Evolutionary conservation across 2,329 filamentous ascomycete species (phyloP), one percentile per base, ranked within the genome.

Genomic region (Monilinia laxa): DNA sequence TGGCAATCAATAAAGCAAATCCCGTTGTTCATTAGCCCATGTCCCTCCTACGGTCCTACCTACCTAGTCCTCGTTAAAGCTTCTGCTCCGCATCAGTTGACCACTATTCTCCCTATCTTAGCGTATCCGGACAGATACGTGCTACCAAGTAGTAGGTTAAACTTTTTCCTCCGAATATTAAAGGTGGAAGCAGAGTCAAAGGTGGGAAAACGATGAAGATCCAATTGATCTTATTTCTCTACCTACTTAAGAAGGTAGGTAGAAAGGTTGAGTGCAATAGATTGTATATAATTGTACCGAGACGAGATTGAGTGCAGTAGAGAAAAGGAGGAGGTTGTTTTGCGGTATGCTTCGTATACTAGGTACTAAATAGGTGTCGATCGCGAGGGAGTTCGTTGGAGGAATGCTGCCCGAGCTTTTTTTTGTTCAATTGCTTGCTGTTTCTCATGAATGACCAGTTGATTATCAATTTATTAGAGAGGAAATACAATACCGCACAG

Each of bases 81-180:
- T 42, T 51, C 54, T 49, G 45, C 45, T n/a, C 45, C 42, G n/a
- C 42, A 40, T 58, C 31, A 51, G 53, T 51, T 64, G 53, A 51
- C 63, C 59, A 64, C 62, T 49, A 42, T 56, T 47, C 55, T 65
- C 49, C 20, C 63, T 59, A 59, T 59, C 54, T 65, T 58, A 64
- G 62, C 20, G 62, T 58, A 47, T 16, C 18, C 7, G 28, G 16
- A 62, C 45, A 23, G n/a, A 28, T 45, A 18, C n/a, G 42, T 28
- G 38, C 35, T 45, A 57, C 12, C 31, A 35, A 35, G n/a, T 51
- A 31, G 11, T 40, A 55, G 31, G 11, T 60, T 20, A 35, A 60
- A 45, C 58, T 25, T 60, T 38, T 23, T 51, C 2, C 20, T 49
- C n/a, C 6, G 49, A 20, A 25, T 59, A 18, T 59, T 16, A n/a